Base-by-base conservation (phyloP, 495 filamentous ascomycete genomes). In the Neurospora tetrasperma region DNA sequence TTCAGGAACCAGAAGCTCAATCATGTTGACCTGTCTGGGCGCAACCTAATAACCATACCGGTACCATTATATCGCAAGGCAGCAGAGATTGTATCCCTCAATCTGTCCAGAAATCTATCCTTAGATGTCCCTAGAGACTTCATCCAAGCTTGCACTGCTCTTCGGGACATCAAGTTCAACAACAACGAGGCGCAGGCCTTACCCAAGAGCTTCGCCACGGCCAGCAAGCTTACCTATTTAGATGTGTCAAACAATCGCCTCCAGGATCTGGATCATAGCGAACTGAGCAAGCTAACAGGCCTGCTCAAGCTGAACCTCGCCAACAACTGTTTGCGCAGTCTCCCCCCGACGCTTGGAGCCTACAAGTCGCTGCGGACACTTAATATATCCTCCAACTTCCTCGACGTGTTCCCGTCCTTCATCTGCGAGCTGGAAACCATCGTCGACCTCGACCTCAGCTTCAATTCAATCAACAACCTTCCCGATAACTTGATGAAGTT, bases 101-200 rank as follows among this genome's bases (percentile, higher is more conserved):
- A 98, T 77, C 83, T 99, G 39, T 98, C 95, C 0, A 86, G 90
- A 31, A 99, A 99, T 75, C 87, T 98, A 18, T 93, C 93, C 1
- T 85, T 99, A 66, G 93, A 98, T 79, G 89, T 99, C 16, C 96
- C 96, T 1, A 93, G 93, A 78, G 96, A 99, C 81, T 99, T 99
- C 81, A 95, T 99, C 69, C 93, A 97, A 78, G 90, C 92, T 54
- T 99, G 96, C 80, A 89, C 89, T 69, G 94, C 94, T 78, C 82
- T 99, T 42, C 91, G 96, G 20, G 96, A 99, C 78, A 96, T 99
- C 84, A 96, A 95, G 75, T 99, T 90, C 80, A 91, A 91, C 69
- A 92, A 91, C 75, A 98, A 97, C 77, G 96, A 99, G 76, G 93
- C 94, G 5, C 90, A 91, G 79, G 89, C 89, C 75, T 82, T 98